Percentiles rank a stretch among this genome's conserved stretches.
phyloP scores from a whole-genome alignment of 371 early-diverging fungal genomes.

The Nosema muscidifuracis region DNA sequence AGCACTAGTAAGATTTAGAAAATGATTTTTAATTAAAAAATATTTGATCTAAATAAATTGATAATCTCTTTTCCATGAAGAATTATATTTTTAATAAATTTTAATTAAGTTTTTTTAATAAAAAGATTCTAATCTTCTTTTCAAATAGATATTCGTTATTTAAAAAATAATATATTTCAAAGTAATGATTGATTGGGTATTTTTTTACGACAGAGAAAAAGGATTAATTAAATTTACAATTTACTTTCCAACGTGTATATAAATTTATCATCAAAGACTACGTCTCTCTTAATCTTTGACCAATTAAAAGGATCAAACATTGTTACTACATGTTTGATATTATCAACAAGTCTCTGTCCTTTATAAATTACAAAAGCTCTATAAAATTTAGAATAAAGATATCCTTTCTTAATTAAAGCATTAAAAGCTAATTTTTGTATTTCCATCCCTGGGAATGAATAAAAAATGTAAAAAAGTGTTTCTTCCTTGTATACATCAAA shows the following conservation, averaged over 20 bases:
- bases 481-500: conserved; percentile 67
- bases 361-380: conserved; percentile 39
- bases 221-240: not conserved
- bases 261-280: conserved; percentile 50
- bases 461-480: conserved; percentile 84
- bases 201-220: no score
- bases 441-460: conserved; percentile 74
- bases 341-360: conserved; percentile 35
- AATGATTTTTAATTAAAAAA: no score
- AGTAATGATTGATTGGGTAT: no score
- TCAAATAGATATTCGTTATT: no score
- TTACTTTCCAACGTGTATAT: conserved; percentile 30
- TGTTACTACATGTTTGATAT: conserved; percentile 28
- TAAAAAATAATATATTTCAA: no score
- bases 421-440: conserved; percentile 81
- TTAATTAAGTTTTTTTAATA: no score
- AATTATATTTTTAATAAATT: no score
- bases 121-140: no score
- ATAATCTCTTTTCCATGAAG: no score
- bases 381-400: conserved; percentile 76
- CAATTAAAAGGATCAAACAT: conserved; percentile 57
- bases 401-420: conserved; percentile 74
- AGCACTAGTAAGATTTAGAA: conserved; percentile 29
- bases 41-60: no score
- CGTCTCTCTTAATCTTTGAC: conserved; percentile 44